These are phyloP conservation scores for Volvox reticuliferus DNA, from an alignment of 139 green algal species.

Conservation along the genomic window DNA sequence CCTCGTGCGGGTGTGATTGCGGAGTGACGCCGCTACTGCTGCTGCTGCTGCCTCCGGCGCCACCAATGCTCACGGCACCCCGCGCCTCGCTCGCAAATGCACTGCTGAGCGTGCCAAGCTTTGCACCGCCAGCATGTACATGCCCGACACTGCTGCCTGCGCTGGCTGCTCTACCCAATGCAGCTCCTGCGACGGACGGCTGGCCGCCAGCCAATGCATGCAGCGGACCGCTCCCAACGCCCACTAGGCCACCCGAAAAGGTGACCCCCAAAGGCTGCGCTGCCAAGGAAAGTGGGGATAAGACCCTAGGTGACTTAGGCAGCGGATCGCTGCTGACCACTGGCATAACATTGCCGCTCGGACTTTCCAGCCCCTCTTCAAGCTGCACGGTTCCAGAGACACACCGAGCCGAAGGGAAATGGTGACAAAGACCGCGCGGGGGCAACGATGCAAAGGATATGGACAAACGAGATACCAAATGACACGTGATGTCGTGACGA, in stretches of 20 bases:
- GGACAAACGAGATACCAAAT: too few relatives aligned
- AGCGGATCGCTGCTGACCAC: not conserved
- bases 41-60: not conserved
- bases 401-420: not conserved
- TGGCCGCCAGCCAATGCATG: not conserved
- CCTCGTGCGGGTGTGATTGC: not conserved
- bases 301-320: not conserved
- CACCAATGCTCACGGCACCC: too few relatives aligned
- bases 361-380: not conserved
- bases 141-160: not conserved
- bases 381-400: not conserved
- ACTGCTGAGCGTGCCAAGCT: not conserved
- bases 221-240: not conserved
- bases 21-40: not conserved
- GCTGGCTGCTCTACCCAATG: not conserved
- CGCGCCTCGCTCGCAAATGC: not conserved
- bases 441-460: too few relatives aligned
- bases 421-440: too few relatives aligned
- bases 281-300: not conserved
- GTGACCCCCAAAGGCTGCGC: not conserved
- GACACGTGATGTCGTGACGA: too few relatives aligned
- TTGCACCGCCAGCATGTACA: not conserved
- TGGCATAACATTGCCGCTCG: not conserved
- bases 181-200: not conserved
- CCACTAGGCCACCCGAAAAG: not conserved